Conservation (phyloP, 805 yeast species). For the Candida nemodendra region DNA sequence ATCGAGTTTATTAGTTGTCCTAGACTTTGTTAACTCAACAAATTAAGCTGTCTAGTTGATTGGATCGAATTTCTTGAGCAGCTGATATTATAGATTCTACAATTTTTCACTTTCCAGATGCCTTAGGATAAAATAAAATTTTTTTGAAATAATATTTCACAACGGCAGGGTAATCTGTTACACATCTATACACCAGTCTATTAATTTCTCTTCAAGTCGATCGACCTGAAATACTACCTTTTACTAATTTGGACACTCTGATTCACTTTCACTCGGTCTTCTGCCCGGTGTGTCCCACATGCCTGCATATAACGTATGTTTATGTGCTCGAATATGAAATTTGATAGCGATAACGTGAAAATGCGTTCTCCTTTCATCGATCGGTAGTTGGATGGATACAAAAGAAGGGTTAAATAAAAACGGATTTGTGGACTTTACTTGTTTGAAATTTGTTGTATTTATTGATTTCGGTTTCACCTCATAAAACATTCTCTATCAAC, state of each 20-base stretch:
- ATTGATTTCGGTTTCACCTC: no score
- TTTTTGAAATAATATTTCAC: constrained; percentile 9
- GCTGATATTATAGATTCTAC: neutral
- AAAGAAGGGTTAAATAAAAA: no score
- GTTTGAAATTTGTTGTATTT: no score
- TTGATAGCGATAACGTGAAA: constrained; percentile 1
- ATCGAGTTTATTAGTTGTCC: no score
- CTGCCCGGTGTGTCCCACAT: neutral
- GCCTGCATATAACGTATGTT: constrained; percentile 2
- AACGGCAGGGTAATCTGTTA: constrained; percentile 7
- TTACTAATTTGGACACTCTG: no score
- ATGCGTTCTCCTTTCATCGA: constrained; percentile 1
- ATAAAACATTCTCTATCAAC: no score
- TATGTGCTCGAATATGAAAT: constrained; percentile 5
- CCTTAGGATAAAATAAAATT: constrained; percentile 1
- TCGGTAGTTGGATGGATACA: neutral
- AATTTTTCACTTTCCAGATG: constrained; percentile 2
- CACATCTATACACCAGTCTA: constrained; percentile 1
- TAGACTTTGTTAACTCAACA: no score
- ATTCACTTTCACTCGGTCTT: constrained; percentile 2
- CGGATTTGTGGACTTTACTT: no score
- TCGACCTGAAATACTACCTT: no score
- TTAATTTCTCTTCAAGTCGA: no score
- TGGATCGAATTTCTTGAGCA: neutral
- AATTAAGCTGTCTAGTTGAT: no score